These are phyloP conservation scores for Vigna angularis DNA, from an alignment of 306 rosid genomes.

Conservation along the genomic window DNA sequence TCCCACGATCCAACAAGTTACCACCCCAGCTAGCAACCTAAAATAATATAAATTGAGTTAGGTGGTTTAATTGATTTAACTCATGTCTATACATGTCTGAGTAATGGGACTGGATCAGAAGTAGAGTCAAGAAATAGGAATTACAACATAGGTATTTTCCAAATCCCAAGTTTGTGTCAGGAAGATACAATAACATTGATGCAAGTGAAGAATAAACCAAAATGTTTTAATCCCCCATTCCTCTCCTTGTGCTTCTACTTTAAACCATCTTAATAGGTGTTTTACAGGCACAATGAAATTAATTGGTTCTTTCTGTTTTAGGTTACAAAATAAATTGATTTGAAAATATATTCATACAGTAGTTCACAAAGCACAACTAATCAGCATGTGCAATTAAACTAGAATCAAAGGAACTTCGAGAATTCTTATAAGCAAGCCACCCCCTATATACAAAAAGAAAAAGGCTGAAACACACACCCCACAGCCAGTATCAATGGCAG, in stretches of 20 bases:
- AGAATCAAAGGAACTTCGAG: background rate
- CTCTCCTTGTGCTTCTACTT: background rate
- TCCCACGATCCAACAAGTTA: conserved; percentile 89
- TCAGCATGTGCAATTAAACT: background rate
- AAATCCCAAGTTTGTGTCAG: background rate
- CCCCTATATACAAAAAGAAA: background rate
- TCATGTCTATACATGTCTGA: background rate
- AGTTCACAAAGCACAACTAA: background rate
- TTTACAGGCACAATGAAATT: background rate
- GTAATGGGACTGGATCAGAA: background rate
- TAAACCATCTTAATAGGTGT: background rate
- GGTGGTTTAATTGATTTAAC: conserved; percentile 33
- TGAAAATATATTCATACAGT: background rate
- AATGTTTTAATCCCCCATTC: background rate
- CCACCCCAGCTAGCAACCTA: conserved; percentile 99
- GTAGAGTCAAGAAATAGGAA: background rate
- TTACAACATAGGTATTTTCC: background rate
- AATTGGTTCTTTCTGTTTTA: background rate
- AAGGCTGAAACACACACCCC: conserved; percentile 65
- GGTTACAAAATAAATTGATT: background rate
- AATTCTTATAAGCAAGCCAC: conserved; percentile 7
- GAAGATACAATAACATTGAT: background rate
- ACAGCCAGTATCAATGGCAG: conserved; percentile 97
- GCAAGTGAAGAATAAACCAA: background rate
- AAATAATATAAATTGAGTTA: conserved; percentile 25